Evolutionary conservation across 2,329 filamentous ascomycete species (phyloP), one percentile per base, ranked within the genome.

Genomic region (Davidsoniella australis): DNA sequence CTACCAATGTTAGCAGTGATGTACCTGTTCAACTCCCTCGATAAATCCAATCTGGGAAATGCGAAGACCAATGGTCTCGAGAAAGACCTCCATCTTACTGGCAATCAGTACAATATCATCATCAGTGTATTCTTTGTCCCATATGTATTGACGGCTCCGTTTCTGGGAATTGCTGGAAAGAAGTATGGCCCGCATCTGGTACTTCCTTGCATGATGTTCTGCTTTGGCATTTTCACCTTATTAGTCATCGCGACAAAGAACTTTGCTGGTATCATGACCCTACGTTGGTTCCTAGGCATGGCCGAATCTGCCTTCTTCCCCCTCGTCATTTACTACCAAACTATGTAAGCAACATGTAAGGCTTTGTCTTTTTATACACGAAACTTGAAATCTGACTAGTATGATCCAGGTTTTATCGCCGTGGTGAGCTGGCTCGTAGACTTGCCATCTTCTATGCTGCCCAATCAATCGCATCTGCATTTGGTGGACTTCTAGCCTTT

Each of bases 71-170:
- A 64, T 36, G 66, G 66, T 14, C 62, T 70, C 43, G 60, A 63
- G 55, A 55, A 68, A 47, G 64, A 66, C 46, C 61, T 68, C 18
- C 51, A 71, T 49, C 75, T 85, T 66, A 70, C 71, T 48, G 51
- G 58, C 2, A 70, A 76, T 57, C 72, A 84, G 61, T 85, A 86
- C 66, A 86, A 85, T 61, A 72, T 78, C 42, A 69, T 85, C 43
- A 63, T 87, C 39, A 75, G 70, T 55, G 77, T 87, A 55, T 87
- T 87, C 67, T 87, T 82, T 62, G 68, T 86, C 5, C 82, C 82
- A 0, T 86, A 81, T 59, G 82, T 86, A 47, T 59, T 86, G 39
- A 80, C 78, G 47, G 81, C 80, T 0, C 80, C 79, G 0, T 60
- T 64, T 7, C 54, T 67, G 1, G 63, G 64, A 41, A 78, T 86